These are phyloP conservation scores for Fusarium praegraminearum DNA, from an alignment of 2,329 filamentous ascomycete genomes.

Conservation along the genomic window DNA sequence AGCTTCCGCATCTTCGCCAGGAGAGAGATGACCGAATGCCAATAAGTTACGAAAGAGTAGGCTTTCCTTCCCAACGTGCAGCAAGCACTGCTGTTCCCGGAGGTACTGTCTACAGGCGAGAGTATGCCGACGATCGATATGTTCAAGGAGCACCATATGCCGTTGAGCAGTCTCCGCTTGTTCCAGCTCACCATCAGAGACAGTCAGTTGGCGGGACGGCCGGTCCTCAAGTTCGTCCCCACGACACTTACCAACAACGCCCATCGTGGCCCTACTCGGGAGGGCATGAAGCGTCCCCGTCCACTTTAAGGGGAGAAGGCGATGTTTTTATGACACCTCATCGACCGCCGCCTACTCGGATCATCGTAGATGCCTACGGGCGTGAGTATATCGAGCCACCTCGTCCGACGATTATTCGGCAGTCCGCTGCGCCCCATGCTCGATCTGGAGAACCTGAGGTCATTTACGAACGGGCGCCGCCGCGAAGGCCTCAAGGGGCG, in stretches of 20 bases:
- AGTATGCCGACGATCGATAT: constrained; percentile 52
- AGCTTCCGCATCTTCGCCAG: constrained; percentile 49
- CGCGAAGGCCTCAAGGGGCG: constrained; percentile 62
- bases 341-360: constrained; percentile 69
- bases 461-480: constrained; percentile 73
- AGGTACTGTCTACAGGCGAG: constrained; percentile 50
- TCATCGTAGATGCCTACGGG: constrained; percentile 85
- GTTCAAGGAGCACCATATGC: constrained; percentile 49
- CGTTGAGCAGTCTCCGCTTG: constrained; percentile 55
- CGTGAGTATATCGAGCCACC: constrained; percentile 77
- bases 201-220: constrained; percentile 28
- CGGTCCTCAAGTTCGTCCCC: constrained; percentile 56
- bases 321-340: constrained; percentile 65
- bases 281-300: constrained; percentile 56
- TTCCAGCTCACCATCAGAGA: constrained; percentile 52
- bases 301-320: constrained; percentile 62
- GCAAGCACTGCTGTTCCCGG: constrained; percentile 45
- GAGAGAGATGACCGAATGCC: constrained; percentile 50
- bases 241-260: constrained; percentile 58
- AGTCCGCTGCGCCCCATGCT: constrained; percentile 65
- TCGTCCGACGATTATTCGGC: constrained; percentile 58
- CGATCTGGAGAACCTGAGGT: constrained; percentile 64
- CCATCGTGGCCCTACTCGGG: constrained; percentile 60
- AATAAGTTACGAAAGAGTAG: constrained; percentile 51
- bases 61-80: constrained; percentile 43